Base-by-base conservation (phyloP, 306 rosid species). In the Herpetospermum pedunculosum region DNA sequence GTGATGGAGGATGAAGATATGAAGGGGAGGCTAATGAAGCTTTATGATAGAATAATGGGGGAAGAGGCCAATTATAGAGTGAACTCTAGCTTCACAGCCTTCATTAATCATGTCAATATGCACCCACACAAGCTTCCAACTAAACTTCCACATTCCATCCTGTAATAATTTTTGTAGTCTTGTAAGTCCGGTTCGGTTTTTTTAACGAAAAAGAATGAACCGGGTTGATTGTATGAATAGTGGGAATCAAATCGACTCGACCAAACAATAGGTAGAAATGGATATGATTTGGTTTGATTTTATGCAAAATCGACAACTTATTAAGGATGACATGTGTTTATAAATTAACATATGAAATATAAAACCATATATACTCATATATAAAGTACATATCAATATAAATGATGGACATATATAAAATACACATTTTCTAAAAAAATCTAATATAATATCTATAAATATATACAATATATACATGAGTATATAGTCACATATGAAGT, bases 1-100 rank as follows among this genome's bases (percentile, higher is more conserved):
- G 77, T 88, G 70, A 78, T 81, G 81, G 85, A 84, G 77, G 92
- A 89, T 23, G 49, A 38, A 38, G 96, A 85, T 71, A 88, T 91
- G 83, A 75, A 77, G 50, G 60, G 7, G 0, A 84, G 86, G 23
- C 37, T 94, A 26, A 73, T 15, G 48, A 67, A 53, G 47, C 65
- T 90, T n/a, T 5, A 64, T 80, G 77, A 88, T 15, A 82, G 72
- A 60, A 80, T 74, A n/a, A 78, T 78, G 87, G 88, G 86, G 3
- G 72, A 74, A 29, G 79, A 81, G 50, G 83, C 82, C 47, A 52
- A 32, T 26, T 62, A 37, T 1, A 75, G 59, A 48, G 85, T 62
- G 2, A 34, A 58, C 67, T 55, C 73, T 19, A 78, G 79, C 52
- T 82, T 92, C 58, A 75, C 70, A 9, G 72, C 81, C 37, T 88